Conservation (phyloP, 2,329 filamentous ascomycete species). For the Aspergillus sp. region DNA sequence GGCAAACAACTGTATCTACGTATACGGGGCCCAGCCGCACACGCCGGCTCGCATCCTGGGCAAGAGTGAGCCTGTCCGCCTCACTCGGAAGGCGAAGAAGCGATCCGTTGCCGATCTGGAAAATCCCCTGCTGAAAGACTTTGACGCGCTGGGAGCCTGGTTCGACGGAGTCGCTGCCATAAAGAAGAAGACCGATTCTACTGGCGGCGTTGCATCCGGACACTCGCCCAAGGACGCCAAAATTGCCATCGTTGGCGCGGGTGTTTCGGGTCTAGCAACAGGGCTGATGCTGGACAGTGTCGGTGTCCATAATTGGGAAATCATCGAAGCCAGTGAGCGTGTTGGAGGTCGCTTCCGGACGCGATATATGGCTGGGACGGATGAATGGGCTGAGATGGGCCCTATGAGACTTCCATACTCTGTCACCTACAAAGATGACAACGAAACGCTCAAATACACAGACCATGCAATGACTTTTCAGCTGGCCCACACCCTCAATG, state of each 20-base stretch:
- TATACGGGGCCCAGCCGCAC: not conserved
- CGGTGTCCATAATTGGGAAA: constrained; percentile 46
- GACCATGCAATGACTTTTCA: constrained; percentile 27
- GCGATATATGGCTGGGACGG: constrained; percentile 34
- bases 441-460: constrained; percentile 21
- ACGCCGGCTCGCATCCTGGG: not conserved
- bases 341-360: constrained; percentile 47
- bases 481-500: constrained; percentile 23
- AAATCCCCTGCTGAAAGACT: not conserved
- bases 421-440: constrained; percentile 21
- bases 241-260: constrained; percentile 29
- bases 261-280: constrained; percentile 45
- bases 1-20: not conserved
- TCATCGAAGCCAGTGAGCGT: constrained; percentile 44
- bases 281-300: constrained; percentile 45
- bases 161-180: constrained; percentile 26
- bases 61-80: not conserved
- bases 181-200: constrained; percentile 10
- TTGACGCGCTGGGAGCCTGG: constrained; percentile 14
- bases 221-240: constrained; percentile 11
- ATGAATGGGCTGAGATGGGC: constrained; percentile 30
- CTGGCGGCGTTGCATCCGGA: constrained; percentile 8
- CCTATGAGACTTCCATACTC: constrained; percentile 27
- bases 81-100: not conserved
- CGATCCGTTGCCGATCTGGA: not conserved